These are phyloP conservation scores for Aspergillus nomiae DNA, from an alignment of 2,329 filamentous ascomycete species.

Conservation along the genomic window DNA sequence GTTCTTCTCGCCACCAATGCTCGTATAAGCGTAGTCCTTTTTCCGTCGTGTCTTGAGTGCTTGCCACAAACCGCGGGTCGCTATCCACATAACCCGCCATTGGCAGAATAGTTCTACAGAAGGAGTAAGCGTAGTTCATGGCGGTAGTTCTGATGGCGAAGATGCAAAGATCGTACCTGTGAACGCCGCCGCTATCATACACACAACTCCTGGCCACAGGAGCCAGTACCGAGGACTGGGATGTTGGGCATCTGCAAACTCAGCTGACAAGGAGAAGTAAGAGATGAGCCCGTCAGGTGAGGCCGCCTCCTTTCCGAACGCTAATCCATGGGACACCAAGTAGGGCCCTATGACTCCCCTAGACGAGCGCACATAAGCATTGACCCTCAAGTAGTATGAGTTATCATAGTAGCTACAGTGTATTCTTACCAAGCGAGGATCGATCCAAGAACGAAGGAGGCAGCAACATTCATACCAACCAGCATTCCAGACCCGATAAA, in stretches of 20 bases:
- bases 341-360: conserved; percentile 8
- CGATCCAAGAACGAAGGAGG: conserved; percentile 2
- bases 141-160: not conserved
- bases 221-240: conserved; percentile 10
- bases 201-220: conserved; percentile 8
- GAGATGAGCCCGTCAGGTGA: conserved; percentile 2
- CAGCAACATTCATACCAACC: conserved; percentile 6
- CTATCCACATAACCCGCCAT: conserved; percentile 6
- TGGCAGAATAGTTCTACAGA: conserved; percentile 7
- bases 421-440: conserved; percentile 6
- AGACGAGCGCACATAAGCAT: not conserved
- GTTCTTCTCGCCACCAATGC: not conserved
- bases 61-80: not conserved
- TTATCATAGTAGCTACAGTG: not conserved
- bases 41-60: not conserved
- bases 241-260: conserved; percentile 5
- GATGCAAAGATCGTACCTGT: not conserved
- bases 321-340: conserved; percentile 4
- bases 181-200: conserved; percentile 4
- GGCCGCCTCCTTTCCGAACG: not conserved
- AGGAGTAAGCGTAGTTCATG: not conserved
- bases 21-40: not conserved
- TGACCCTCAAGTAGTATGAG: not conserved
- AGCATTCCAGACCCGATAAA: conserved; percentile 12
- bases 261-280: conserved; percentile 6